Conservation (phyloP, 2,329 filamentous ascomycete genomes). For the Ophiostoma ulmi region DNA sequence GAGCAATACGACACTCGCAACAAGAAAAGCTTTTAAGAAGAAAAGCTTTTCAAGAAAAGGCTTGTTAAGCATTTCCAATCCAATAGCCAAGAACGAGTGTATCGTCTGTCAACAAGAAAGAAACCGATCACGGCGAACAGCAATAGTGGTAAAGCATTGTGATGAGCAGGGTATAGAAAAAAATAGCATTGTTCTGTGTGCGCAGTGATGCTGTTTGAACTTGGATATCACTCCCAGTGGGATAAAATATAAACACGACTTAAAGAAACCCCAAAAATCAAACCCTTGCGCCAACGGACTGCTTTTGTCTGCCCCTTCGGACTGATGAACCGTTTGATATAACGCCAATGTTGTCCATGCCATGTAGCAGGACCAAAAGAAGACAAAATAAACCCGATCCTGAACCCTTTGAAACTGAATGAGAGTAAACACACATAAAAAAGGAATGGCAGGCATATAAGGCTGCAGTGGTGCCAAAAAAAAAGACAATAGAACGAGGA, state of each 20-base stretch:
- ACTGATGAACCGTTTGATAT: slow-evolving; percentile 1
- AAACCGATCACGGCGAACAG: not conserved
- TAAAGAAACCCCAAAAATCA: not conserved
- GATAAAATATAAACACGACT: not conserved
- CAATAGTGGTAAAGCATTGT: not conserved
- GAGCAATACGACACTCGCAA: not conserved
- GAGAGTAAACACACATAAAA: not conserved
- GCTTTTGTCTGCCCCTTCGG: not conserved
- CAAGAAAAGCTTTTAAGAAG: not conserved
- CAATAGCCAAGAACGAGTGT: not conserved
- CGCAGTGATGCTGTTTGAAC: not conserved
- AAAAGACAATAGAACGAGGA: not conserved
- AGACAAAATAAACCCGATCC: not conserved
- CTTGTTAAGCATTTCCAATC: not conserved
- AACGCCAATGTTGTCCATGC: not conserved
- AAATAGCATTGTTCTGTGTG: not conserved
- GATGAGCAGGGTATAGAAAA: not conserved
- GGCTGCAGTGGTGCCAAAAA: not conserved
- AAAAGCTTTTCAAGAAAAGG: not conserved
- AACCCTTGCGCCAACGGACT: not conserved
- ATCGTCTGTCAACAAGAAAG: not conserved
- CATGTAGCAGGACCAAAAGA: not conserved
- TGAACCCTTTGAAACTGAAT: not conserved
- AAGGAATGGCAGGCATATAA: not conserved
- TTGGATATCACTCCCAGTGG: not conserved